Evolutionary conservation across 2,329 filamentous ascomycete genomes (phyloP).

Genomic region (Sclerotinia minor): DNA sequence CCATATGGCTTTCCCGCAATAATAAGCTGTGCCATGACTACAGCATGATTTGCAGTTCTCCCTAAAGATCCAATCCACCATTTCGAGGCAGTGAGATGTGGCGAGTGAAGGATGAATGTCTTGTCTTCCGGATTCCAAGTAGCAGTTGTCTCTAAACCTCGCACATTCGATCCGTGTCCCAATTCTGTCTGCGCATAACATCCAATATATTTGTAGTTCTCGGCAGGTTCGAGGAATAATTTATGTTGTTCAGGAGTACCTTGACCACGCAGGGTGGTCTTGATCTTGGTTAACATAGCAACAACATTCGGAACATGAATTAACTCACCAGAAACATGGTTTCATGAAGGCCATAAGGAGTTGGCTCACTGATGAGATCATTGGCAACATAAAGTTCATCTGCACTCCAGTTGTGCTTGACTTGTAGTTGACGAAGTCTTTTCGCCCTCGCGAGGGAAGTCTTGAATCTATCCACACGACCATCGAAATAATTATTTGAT

Average conservation of each 20-base stretch:
- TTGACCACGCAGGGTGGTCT: slow-evolving; percentile 70
- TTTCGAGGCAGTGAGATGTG: slow-evolving; percentile 72
- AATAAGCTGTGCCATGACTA: slow-evolving; percentile 76
- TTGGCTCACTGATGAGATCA: slow-evolving; percentile 70
- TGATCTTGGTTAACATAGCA: slow-evolving; percentile 21
- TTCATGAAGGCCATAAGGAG: slow-evolving; percentile 72
- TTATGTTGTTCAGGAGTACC: slow-evolving; percentile 72
- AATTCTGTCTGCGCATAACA: slow-evolving; percentile 82
- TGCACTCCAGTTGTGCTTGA: slow-evolving; percentile 65
- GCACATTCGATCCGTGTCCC: slow-evolving; percentile 75
- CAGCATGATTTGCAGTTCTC: slow-evolving; percentile 72
- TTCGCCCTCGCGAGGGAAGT: slow-evolving; percentile 70
- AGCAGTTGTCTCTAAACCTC: slow-evolving; percentile 50
- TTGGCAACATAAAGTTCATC: slow-evolving; percentile 66
- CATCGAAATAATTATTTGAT: slow-evolving; percentile 73
- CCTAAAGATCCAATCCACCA: slow-evolving; percentile 85
- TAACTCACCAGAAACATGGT: slow-evolving; percentile 62
- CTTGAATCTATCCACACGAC: slow-evolving; percentile 67
- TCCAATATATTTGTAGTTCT: slow-evolving; percentile 70
- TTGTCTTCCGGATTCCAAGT: slow-evolving; percentile 73
- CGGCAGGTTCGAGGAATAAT: slow-evolving; percentile 67
- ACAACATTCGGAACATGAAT: background rate
- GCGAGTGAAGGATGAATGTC: slow-evolving; percentile 74
- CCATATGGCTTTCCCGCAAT: slow-evolving; percentile 68
- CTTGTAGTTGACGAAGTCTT: slow-evolving; percentile 64